Conservation (phyloP, 106 monocot species). For the Dactylorhiza incarnata region DNA sequence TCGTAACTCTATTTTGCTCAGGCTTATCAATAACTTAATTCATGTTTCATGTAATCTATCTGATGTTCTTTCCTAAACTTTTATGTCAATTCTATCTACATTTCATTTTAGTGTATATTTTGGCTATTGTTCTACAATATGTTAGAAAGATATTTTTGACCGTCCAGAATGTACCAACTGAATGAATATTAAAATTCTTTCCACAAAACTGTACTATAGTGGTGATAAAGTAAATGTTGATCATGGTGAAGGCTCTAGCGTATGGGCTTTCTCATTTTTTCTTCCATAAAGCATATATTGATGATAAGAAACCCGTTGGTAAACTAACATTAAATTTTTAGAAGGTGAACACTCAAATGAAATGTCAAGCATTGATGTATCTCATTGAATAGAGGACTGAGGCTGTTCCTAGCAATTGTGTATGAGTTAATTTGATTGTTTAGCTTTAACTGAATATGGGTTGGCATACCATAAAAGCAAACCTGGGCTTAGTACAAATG, state of each 20-base stretch:
- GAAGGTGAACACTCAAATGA: background rate
- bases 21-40: background rate
- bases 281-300: background rate
- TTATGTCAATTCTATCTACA: background rate
- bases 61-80: background rate
- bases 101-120: background rate
- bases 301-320: background rate
- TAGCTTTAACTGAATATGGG: background rate
- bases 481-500: background rate
- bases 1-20: background rate
- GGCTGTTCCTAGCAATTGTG: background rate
- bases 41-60: background rate
- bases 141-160: background rate
- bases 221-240: background rate
- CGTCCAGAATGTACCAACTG: background rate
- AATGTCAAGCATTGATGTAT: background rate
- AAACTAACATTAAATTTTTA: background rate
- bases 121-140: background rate
- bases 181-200: background rate
- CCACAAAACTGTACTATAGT: background rate
- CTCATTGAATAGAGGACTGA: background rate
- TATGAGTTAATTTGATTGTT: background rate
- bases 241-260: background rate
- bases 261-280: background rate
- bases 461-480: background rate